Evolutionary conservation across 2,329 filamentous ascomycete species (phyloP), one percentile per base, ranked within the genome.

Genomic region (Seiridium unicorne): DNA sequence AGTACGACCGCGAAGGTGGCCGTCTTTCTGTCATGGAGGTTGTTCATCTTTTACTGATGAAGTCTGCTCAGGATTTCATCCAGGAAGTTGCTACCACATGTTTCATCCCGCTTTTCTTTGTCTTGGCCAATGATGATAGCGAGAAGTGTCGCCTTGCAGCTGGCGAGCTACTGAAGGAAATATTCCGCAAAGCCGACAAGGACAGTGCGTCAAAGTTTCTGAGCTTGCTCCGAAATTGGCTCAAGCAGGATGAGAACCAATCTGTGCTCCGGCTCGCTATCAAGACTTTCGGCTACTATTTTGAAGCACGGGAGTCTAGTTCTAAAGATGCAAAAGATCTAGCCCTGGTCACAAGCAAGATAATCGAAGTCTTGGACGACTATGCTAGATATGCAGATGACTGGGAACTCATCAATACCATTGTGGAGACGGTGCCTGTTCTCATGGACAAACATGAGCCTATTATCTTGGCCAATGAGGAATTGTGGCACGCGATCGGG

Each of bases 1-100:
- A 94, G 61, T 99, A 97, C 73, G 87, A 94, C 48, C 88, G 96
- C 68, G 88, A 93, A 66, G 91, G 95, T 62, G 95, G 95, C 35
- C 86, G 96, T 44, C 82, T 97, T 62, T 97, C 93, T 1, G 92
- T 97, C 35, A 92, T 99, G 86, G 95, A 99, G 75, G 87, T 94
- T 3, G 82, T 97, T 51, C 89, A 97, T 70, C 81, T 93, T 48
- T 80, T 99, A n/a, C 80, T 98, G 31, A 88, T 86, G 64, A 98
- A 97, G 76, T 89, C 93, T 4, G 89, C 90, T 0, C 86, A 92
- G 44, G 90, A 93, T 34, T 86, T 93, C 51, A 86, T 93, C 6
- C 92, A 96, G 72, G 91, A 97, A 65, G 85, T 97, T 40, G 83
- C 92, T 0, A 86, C 86, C 1, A 90, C 87, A 26, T 91, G 93